Conservation (phyloP, 306 rosid genomes). For the Citrullus colocynthis region DNA sequence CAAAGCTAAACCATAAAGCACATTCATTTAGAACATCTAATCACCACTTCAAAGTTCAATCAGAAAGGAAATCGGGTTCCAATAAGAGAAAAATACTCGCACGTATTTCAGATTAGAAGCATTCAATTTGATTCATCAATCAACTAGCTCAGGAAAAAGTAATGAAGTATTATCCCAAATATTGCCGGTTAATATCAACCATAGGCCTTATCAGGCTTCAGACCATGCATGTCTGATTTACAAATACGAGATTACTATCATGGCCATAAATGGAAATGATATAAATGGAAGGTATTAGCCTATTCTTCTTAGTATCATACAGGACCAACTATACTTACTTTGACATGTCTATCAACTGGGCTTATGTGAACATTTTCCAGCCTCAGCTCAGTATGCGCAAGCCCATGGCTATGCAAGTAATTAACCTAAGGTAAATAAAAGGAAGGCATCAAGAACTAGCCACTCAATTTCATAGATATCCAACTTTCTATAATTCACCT, state of each 20-base stretch:
- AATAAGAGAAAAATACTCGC: not conserved
- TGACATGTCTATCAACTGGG: constrained; percentile 92
- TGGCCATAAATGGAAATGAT: not conserved
- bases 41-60: not conserved
- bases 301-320: not conserved
- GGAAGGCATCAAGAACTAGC: constrained; percentile 10
- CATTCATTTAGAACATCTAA: not conserved
- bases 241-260: not conserved
- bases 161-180: not conserved
- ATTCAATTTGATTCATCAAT: not conserved
- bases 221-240: not conserved
- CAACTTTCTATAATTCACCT: constrained; percentile 6
- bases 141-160: not conserved
- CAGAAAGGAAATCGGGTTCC: not conserved
- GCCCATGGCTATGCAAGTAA: constrained; percentile 96
- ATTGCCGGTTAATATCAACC: too few species aligned
- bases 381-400: constrained; percentile 94
- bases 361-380: constrained; percentile 93
- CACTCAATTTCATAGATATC: constrained; percentile 1
- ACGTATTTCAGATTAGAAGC: not conserved
- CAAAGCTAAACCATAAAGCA: not conserved
- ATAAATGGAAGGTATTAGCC: not conserved
- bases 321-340: constrained; percentile 43
- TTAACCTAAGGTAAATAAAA: constrained; percentile 51
- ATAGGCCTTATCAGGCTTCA: not conserved